Conservation (phyloP, 345 rosid genomes). For the Viola odorata region DNA sequence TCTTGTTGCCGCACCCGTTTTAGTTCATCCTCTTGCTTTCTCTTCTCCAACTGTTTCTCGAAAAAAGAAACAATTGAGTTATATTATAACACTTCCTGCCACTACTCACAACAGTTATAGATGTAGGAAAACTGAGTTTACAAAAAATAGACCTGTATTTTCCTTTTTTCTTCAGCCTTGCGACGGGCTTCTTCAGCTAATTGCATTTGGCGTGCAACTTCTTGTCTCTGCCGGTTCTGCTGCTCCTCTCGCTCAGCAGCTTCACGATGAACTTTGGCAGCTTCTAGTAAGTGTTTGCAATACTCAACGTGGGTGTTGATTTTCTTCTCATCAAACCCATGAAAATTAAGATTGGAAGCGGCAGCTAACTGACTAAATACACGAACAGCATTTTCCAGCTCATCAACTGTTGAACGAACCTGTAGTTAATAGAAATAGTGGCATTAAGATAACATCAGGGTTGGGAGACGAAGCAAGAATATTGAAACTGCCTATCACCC, state of each 20-base stretch:
- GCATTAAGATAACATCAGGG: not conserved
- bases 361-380: constrained; percentile 81
- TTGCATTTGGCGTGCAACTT: constrained; percentile 92
- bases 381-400: constrained; percentile 92
- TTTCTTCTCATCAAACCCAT: constrained; percentile 95
- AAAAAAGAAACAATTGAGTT: not conserved
- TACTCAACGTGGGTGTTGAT: constrained; percentile 95
- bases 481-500: constrained; percentile 5
- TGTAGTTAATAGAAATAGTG: constrained; percentile 23
- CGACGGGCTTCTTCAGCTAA: constrained; percentile 99
- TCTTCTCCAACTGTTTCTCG: constrained; percentile 70
- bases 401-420: constrained; percentile 93
- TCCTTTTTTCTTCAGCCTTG: constrained; percentile 93
- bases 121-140: constrained; percentile 11
- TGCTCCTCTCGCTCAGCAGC: constrained; percentile 91
- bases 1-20: constrained; percentile 84
- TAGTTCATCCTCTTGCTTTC: constrained; percentile 88
- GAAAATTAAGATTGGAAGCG: constrained; percentile 84
- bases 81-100: not conserved
- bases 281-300: constrained; percentile 88
- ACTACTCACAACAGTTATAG: not conserved
- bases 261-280: constrained; percentile 90
- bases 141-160: constrained; percentile 54
- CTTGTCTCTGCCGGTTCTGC: constrained; percentile 84
- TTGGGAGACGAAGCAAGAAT: not conserved